Evolutionary conservation across 2,329 filamentous ascomycete genomes (phyloP).

Genomic region (Microsporum ferrugineum): DNA sequence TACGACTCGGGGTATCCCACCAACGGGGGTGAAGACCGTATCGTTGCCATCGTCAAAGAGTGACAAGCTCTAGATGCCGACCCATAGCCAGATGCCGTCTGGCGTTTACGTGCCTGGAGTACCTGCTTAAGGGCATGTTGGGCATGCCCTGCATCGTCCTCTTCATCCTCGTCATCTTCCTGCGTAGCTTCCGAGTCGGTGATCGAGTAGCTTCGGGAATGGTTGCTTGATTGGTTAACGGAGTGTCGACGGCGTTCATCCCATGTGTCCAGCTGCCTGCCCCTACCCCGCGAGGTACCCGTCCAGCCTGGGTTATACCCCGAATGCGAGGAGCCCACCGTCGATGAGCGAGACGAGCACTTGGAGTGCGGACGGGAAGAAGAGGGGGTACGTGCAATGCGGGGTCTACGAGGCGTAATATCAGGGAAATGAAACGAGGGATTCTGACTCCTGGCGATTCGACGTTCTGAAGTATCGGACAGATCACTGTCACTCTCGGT

Average conservation of each 20-base stretch:
- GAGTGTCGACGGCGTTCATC: conserved; percentile 24
- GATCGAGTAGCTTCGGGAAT: conserved; percentile 15
- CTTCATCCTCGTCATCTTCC: conserved; percentile 10
- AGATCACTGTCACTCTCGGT: conserved; percentile 34
- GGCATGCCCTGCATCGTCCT: conserved; percentile 30
- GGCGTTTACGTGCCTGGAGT: conserved; percentile 20
- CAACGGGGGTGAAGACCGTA: conserved; percentile 36
- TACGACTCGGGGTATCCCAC: conserved; percentile 28
- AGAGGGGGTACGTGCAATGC: conserved; percentile 25
- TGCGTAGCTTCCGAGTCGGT: conserved; percentile 17
- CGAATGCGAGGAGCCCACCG: conserved; percentile 31
- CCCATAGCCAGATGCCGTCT: conserved; percentile 19
- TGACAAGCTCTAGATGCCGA: conserved; percentile 23
- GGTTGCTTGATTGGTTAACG: conserved; percentile 18
- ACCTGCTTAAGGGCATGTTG: conserved; percentile 39
- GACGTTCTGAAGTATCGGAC: conserved; percentile 31
- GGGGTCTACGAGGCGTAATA: conserved; percentile 18
- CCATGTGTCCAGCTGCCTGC: conserved; percentile 23
- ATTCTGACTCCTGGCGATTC: conserved; percentile 26
- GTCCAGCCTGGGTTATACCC: conserved; percentile 31
- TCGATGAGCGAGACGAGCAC: conserved; percentile 33
- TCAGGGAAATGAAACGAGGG: conserved; percentile 33
- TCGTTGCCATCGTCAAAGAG: conserved; percentile 20
- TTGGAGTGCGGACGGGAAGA: conserved; percentile 33
- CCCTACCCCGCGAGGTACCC: conserved; percentile 22